These are phyloP conservation scores for Hymenoscyphus scutula DNA, from an alignment of 2,329 filamentous ascomycete species.

Conservation along the genomic window DNA sequence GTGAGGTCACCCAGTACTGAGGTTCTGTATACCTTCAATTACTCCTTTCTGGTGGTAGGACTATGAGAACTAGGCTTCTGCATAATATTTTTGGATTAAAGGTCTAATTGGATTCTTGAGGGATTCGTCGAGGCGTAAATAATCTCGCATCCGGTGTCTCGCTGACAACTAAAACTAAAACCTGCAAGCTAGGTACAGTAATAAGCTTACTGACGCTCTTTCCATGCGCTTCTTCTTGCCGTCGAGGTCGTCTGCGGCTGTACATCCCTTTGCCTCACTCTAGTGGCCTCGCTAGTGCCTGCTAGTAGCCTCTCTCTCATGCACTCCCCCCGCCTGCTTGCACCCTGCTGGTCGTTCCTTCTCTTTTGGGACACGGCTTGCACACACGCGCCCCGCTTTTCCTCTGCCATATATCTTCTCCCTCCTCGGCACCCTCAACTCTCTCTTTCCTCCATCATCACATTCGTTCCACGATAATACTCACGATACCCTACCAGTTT, in stretches of 20 bases:
- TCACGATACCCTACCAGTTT: constrained; percentile 8
- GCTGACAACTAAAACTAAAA: neutral
- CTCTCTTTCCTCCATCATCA: constrained; percentile 4
- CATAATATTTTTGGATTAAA: neutral
- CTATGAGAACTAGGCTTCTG: neutral
- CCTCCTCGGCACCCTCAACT: neutral
- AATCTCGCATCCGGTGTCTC: neutral
- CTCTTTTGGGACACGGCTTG: constrained; percentile 6
- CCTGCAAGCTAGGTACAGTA: too few relatives aligned
- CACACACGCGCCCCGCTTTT: neutral
- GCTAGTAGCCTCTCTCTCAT: constrained; percentile 2
- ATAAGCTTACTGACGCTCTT: neutral
- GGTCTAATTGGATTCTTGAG: neutral
- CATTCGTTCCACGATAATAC: constrained; percentile 8
- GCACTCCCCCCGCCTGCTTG: neutral
- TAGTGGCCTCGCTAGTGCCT: neutral
- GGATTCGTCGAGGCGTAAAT: constrained; percentile 1
- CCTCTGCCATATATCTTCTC: constrained; percentile 5
- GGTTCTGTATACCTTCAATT: neutral
- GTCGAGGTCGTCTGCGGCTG: neutral
- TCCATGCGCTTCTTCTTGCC: constrained; percentile 4
- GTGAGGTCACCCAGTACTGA: neutral
- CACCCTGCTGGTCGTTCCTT: constrained; percentile 6
- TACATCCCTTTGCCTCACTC: neutral
- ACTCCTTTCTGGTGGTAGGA: neutral